These are phyloP conservation scores for Gleditsia sinensis DNA, from an alignment of 306 rosid species.

Conservation along the genomic window DNA sequence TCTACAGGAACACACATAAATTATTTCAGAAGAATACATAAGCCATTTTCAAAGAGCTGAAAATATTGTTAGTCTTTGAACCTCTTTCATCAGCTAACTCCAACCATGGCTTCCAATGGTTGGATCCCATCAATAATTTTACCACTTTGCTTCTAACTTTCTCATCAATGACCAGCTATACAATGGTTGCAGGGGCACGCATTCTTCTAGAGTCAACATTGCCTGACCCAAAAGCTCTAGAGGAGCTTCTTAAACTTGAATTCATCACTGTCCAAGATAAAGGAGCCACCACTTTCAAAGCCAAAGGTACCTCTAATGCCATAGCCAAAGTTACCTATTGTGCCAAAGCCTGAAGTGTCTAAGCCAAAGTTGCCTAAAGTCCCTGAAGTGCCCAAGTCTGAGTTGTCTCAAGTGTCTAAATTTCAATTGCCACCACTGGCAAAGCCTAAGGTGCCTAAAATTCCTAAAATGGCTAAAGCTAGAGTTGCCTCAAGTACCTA, in stretches of 20 bases:
- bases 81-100: too few species aligned
- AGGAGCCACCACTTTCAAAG: constrained; percentile 32
- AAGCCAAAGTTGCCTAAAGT: background rate
- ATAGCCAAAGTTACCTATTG: background rate
- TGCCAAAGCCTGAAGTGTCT: background rate
- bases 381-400: constrained; percentile 6
- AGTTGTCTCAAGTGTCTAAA: background rate
- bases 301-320: constrained; percentile 1
- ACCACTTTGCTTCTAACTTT: constrained; percentile 36
- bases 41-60: too few species aligned
- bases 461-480: too few species aligned
- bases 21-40: too few species aligned
- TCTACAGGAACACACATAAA: too few species aligned
- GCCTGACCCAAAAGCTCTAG: background rate
- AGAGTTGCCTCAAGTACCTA: too few species aligned
- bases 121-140: constrained; percentile 32
- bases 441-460: background rate
- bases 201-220: constrained; percentile 16
- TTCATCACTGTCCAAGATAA: constrained; percentile 31
- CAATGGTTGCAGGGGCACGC: constrained; percentile 45
- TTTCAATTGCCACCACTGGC: too few species aligned
- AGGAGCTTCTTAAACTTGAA: constrained; percentile 24
- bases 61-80: too few species aligned
- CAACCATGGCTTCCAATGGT: constrained; percentile 40
- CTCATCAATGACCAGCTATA: constrained; percentile 33